Evolutionary conservation across 805 yeast species (phyloP).

Genomic region (Candida loeiensis): DNA sequence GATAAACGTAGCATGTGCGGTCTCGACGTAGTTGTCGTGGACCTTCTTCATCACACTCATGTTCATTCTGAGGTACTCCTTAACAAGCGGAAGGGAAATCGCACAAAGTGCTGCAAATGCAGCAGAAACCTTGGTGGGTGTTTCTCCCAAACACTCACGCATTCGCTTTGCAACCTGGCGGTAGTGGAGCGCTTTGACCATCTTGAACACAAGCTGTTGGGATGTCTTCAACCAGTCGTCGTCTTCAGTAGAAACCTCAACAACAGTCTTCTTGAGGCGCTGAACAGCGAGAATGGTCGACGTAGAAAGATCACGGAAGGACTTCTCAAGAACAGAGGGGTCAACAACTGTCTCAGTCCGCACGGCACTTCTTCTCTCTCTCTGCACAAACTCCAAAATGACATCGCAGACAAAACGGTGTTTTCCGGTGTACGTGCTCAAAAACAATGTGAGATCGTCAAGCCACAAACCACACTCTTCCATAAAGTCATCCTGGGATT

Average conservation of each 20-base stretch:
- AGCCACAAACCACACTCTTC: neutral
- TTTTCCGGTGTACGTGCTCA: neutral
- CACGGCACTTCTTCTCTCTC: neutral
- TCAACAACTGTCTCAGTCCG: neutral
- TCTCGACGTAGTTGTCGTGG: slow-evolving; percentile 46
- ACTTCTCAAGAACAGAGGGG: slow-evolving; percentile 33
- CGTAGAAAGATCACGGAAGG: slow-evolving; percentile 50
- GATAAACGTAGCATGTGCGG: slow-evolving; percentile 60
- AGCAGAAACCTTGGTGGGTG: slow-evolving; percentile 33
- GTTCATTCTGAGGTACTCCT: slow-evolving; percentile 54
- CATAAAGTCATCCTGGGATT: neutral
- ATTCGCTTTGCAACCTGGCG: slow-evolving; percentile 34
- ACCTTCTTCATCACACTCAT: slow-evolving; percentile 41
- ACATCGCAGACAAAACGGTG: slow-evolving; percentile 48
- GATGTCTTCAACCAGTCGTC: slow-evolving; percentile 66
- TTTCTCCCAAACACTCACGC: slow-evolving; percentile 36
- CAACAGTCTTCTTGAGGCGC: slow-evolving; percentile 34
- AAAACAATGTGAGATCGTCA: neutral
- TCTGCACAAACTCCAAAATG: slow-evolving; percentile 41
- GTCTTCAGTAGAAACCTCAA: slow-evolving; percentile 29
- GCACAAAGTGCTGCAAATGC: slow-evolving; percentile 47
- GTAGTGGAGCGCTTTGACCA: slow-evolving; percentile 43
- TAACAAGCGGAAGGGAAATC: slow-evolving; percentile 60
- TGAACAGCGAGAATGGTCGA: slow-evolving; percentile 69
- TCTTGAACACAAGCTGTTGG: slow-evolving; percentile 42